Percentiles rank a stretch among this genome's conserved stretches.
Evolutionary conservation across 2,329 filamentous ascomycete species (phyloP).

Genomic region (Fusarium annulatum): DNA sequence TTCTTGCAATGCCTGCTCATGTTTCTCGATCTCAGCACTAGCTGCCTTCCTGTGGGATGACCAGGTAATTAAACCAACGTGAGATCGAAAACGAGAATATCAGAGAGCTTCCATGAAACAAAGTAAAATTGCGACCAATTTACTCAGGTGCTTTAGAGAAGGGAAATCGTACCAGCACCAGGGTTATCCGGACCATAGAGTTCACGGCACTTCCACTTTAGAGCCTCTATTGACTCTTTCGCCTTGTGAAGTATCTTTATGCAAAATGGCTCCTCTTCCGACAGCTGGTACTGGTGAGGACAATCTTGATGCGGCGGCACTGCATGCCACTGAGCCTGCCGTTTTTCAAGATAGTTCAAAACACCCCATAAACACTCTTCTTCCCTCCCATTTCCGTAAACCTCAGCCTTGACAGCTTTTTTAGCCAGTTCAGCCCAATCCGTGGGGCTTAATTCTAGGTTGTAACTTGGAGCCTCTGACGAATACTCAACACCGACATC

Average conservation of each 20-base stretch:
- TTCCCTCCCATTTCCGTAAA: not conserved
- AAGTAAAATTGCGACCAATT: too few species aligned
- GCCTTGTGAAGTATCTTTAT: not conserved
- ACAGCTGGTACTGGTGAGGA: not conserved
- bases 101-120: too few species aligned
- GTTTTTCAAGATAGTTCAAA: not conserved
- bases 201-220: not conserved
- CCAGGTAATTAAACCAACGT: too few species aligned
- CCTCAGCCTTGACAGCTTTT: not conserved
- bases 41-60: not conserved
- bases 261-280: not conserved
- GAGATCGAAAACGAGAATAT: not conserved
- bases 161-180: not conserved
- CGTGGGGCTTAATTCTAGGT: rapidly evolving
- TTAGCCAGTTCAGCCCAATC: not conserved
- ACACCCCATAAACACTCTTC: not conserved
- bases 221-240: not conserved
- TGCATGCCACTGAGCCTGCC: not conserved
- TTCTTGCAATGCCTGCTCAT: not conserved
- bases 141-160: not conserved
- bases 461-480: rapidly evolving
- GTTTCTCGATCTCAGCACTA: too few species aligned
- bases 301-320: not conserved
- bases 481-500: not conserved
- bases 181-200: not conserved